Conservation (phyloP, 768 basidiomycete species). For the Naganishia randhawae region DNA sequence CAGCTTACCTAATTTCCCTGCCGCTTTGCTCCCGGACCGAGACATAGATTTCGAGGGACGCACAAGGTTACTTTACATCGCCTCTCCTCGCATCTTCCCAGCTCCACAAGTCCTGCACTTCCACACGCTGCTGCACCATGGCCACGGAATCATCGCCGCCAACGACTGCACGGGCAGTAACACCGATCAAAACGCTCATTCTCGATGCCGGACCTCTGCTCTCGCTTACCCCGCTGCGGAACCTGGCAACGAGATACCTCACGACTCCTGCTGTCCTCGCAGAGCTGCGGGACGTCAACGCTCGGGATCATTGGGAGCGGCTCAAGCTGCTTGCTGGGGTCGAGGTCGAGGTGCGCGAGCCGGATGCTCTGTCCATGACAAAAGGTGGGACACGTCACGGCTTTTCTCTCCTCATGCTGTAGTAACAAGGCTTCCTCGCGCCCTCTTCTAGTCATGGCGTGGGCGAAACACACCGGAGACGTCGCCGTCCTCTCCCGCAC, state of each 20-base stretch:
- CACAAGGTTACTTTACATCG: background rate
- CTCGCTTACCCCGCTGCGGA: conserved; percentile 75
- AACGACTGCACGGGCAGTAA: background rate
- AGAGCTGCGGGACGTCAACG: conserved; percentile 83
- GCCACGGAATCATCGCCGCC: background rate
- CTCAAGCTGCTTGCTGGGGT: conserved; percentile 61
- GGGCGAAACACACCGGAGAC: conserved; percentile 94
- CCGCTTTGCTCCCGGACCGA: background rate
- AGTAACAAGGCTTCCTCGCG: background rate
- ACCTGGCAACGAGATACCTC: conserved; percentile 75
- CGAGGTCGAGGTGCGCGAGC: conserved; percentile 66
- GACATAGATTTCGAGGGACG: conserved; percentile 12
- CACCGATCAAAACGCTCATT: conserved; percentile 61
- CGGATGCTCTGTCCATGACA: conserved; percentile 57
- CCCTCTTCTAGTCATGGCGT: conserved; percentile 67
- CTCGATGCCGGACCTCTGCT: conserved; percentile 92
- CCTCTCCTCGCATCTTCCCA: background rate
- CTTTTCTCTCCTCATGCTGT: background rate
- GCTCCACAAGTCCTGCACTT: too few relatives aligned
- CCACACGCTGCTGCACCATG: too few relatives aligned
- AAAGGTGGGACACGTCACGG: conserved; percentile 26
- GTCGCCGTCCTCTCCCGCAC: conserved; percentile 84
- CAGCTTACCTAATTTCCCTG: background rate
- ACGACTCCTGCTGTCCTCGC: conserved; percentile 86
- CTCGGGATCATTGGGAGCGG: conserved; percentile 64